Percentiles rank a stretch among this genome's conserved stretches.
These are phyloP conservation scores for Aspergillus indologenus DNA, from an alignment of 495 filamentous ascomycete species.

Conservation along the genomic window DNA sequence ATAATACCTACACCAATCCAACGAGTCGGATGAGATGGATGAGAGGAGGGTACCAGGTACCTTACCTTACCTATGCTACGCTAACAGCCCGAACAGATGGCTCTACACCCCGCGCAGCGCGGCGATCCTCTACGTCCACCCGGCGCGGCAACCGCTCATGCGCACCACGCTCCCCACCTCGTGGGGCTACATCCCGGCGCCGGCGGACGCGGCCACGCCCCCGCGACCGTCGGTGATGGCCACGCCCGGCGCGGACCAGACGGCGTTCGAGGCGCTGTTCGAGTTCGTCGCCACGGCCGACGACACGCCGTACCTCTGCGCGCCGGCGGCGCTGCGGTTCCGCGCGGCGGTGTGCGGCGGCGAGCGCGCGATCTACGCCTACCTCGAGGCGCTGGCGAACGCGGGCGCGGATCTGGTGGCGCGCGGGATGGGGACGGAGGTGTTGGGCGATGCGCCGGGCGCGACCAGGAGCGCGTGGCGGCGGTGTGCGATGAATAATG, in stretches of 20 bases:
- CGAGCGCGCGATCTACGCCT: constrained; percentile 62
- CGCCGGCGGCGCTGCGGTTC: constrained; percentile 67
- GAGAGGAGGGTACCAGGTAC: no score
- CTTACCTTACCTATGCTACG: no score
- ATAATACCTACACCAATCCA: no score
- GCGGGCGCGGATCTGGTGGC: constrained; percentile 59
- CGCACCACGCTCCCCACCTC: constrained; percentile 72
- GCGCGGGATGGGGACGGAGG: constrained; percentile 61
- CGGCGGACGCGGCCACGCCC: constrained; percentile 15
- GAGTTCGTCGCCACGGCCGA: constrained; percentile 77
- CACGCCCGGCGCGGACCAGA: constrained; percentile 41
- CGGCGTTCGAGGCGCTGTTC: constrained; percentile 65
- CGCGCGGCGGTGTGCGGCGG: constrained; percentile 67
- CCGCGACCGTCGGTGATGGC: constrained; percentile 27
- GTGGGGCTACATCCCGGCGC: constrained; percentile 49
- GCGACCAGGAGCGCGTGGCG: constrained; percentile 45
- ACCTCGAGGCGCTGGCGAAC: constrained; percentile 54
- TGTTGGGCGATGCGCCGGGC: constrained; percentile 42
- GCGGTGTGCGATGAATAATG: constrained; percentile 60
- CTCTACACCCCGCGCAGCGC: constrained; percentile 77
- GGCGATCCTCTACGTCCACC: constrained; percentile 75
- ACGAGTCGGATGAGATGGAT: no score
- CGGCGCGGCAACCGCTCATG: constrained; percentile 68
- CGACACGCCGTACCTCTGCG: constrained; percentile 64
- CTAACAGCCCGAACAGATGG: constrained; percentile 54